Evolutionary conservation across 768 basidiomycete genomes (phyloP), one percentile per base, ranked within the genome.

Genomic region (Amyloporia xantha): DNA sequence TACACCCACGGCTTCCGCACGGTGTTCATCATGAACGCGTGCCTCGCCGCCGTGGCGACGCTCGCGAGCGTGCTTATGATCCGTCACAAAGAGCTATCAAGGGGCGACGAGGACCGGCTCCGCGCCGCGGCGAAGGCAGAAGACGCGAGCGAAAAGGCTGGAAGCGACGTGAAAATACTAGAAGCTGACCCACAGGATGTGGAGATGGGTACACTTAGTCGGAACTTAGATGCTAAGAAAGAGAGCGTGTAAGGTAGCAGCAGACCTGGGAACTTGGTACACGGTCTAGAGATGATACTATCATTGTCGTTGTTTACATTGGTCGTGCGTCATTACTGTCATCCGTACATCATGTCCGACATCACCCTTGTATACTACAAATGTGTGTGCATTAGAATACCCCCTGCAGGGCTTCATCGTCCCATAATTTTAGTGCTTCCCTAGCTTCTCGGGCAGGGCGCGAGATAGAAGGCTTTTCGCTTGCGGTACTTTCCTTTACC

Each of bases 361-460:
- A 33, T 33, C 30, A 7, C 30, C 15, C 30, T 7, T 15, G 7
- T 33, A 33, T 33, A 15, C 30, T 33, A 33, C 30, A n/a, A 33
- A 33, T 33, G 30, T 7, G 15, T 15, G 15, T 33, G 30, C 30
- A 35, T 28, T 25, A 55, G 54, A 58, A 55, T 7, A 53, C 17
- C 33, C 54, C 56, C 30, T 54, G 51, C 15, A 58, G 41, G 13
- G 46, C 47, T 17, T 54, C 56, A 24, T 58, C 56, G 20, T 49
- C 53, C 9, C 42, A 44, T 35, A 48, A 41, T 44, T 60, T 65
- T 24, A 94, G 60, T 20, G 84, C 49, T 44, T 95, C 92, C 52
- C 83, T 74, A 2, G 92, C 84, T 60, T 94, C 91, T 38, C 91
- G 71, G 5, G 90, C 86, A 0, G 90, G 91, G 40, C 91, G 72